Evolutionary conservation across 2,329 filamentous ascomycete species (phyloP).

Genomic region (Paecilomyces variotii): DNA sequence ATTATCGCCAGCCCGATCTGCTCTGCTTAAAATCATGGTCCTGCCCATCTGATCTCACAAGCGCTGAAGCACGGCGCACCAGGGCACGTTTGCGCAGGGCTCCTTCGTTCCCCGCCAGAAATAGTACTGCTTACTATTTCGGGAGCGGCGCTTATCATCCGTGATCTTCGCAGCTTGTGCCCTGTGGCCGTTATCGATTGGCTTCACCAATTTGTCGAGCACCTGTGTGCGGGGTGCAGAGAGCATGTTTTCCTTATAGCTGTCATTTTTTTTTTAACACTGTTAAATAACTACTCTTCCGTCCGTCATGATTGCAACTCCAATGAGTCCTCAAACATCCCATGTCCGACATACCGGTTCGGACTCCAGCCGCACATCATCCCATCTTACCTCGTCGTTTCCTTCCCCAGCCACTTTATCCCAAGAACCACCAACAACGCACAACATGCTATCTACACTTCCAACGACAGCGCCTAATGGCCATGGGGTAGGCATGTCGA

Average conservation of each 20-base stretch:
- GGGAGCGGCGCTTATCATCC: neutral
- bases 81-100: neutral
- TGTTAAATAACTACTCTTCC: neutral
- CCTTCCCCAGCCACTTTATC: conserved; percentile 3
- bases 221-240: neutral
- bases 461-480: conserved; percentile 6
- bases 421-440: conserved; percentile 7
- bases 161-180: neutral
- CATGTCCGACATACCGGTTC: conserved; percentile 5
- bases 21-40: neutral
- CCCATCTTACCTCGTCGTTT: conserved; percentile 12
- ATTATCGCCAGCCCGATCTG: neutral
- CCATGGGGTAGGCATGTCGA: conserved; percentile 12
- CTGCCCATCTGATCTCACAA: neutral
- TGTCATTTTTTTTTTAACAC: neutral
- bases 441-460: conserved; percentile 4
- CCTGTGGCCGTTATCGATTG: neutral
- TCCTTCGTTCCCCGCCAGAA: neutral
- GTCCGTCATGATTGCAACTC: conserved; percentile 15
- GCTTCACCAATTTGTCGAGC: neutral
- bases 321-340: conserved; percentile 15
- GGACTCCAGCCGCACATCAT: conserved; percentile 3
- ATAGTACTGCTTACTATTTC: neutral
- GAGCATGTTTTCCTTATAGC: neutral
- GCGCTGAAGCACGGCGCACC: neutral